Conservation (phyloP, 1,284 basidiomycete species). For the Wolfiporia cocos region DNA sequence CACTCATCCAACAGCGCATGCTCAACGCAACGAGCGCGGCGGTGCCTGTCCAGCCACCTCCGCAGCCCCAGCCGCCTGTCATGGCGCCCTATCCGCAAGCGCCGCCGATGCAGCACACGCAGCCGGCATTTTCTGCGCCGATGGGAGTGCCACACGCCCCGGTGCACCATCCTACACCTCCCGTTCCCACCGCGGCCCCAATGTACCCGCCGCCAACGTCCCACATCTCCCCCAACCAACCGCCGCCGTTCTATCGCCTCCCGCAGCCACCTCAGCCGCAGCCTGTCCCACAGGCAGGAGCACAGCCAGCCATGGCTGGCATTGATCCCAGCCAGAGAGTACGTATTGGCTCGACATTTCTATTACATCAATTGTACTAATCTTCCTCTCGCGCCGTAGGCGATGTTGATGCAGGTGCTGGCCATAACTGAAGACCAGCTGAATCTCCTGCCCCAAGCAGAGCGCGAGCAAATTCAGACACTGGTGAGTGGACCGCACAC, state of each 20-base stretch:
- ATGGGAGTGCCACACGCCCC: conserved; percentile 22
- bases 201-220: conserved; percentile 25
- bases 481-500: conserved; percentile 73
- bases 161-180: conserved; percentile 23
- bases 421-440: conserved; percentile 86
- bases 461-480: conserved; percentile 82
- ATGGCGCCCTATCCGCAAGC: conserved; percentile 19
- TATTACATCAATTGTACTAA: conserved; percentile 17
- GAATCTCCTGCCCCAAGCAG: conserved; percentile 74
- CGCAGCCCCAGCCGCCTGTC: conserved; percentile 18
- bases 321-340: conserved; percentile 14
- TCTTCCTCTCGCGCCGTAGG: conserved; percentile 33
- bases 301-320: conserved; percentile 23
- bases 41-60: conserved; percentile 10
- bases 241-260: conserved; percentile 38
- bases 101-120: conserved; percentile 29
- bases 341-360: conserved; percentile 10
- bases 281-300: conserved; percentile 18
- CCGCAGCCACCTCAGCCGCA: conserved; percentile 19
- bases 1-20: conserved; percentile 47
- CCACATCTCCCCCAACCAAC: conserved; percentile 32
- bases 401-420: conserved; percentile 84
- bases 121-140: conserved; percentile 27
- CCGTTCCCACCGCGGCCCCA: conserved; percentile 15
- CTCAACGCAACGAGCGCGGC: conserved; percentile 37